Evolutionary conservation across 345 rosid species (phyloP), one percentile per base, ranked within the genome.

Genomic region (Microthlaspi erraticum): DNA sequence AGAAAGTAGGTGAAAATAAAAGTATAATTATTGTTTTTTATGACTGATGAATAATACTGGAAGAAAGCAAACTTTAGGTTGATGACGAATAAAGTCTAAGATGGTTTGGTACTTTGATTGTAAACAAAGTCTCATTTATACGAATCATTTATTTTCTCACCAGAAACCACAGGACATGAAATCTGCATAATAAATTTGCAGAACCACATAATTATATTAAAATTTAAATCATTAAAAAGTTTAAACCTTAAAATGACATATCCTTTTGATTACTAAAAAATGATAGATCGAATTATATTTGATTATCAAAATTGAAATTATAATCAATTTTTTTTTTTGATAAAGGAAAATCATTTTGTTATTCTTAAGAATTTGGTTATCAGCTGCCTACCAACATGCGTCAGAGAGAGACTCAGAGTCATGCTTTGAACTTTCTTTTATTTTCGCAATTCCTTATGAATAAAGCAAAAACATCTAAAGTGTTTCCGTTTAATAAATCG

Each of bases 391-490:
- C n/a, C 31, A 57, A 33, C n/a, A 54, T 34, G 37, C 29, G 29
- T 26, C 29, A 26, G 29, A 23, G 29, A 26, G 29, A 23, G 29
- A 23, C 29, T 23, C 29, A 23, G 29, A 26, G 29, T 20, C 62
- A 18, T 57, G 51, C 71, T 64, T 70, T 72, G 64, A 34, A 36
- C 38, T 36, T 65, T 61, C 16, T n/a, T 32, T 60, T 53, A 41
- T 75, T 68, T 74, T 36, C 17, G 13, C 36, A 49, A 54, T 61
- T 68, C 8, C 65, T 60, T 43, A 17, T 60, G 43, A 20, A 43
- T 52, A 74, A 74, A 74, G 78, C 50, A 66, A 74, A 66, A 49
- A 20, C 7, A 73, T 5, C 37, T 41, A 74, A 66, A 59, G 66
- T 66, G 52, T 18, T 51, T 50, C 59, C 6, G 38, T 42, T 74